Evolutionary conservation across 257 asterid species (phyloP).

Genomic region (Salvia miltiorrhiza): DNA sequence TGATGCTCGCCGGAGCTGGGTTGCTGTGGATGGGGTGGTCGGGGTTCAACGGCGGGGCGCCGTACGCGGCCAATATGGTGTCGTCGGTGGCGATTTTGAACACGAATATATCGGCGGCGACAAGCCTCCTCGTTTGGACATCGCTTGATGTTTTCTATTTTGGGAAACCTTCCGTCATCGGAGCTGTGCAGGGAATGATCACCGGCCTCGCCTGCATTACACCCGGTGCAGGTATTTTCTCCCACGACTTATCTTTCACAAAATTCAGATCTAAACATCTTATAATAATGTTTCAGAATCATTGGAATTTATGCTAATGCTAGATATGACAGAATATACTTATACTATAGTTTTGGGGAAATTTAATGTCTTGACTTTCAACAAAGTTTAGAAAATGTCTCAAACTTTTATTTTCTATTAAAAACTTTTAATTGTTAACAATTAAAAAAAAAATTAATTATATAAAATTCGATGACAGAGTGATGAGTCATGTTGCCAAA

Average conservation of each 20-base stretch:
- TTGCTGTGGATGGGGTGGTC: slow-evolving; percentile 98
- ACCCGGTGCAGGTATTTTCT: slow-evolving; percentile 78
- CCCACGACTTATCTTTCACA: not conserved
- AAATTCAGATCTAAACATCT: too few relatives aligned
- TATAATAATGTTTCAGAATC: not conserved
- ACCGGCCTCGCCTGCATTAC: slow-evolving; percentile 92
- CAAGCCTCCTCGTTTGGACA: slow-evolving; percentile 93
- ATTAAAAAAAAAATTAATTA: too few relatives aligned
- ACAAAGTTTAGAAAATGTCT: too few relatives aligned
- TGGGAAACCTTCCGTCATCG: slow-evolving; percentile 89
- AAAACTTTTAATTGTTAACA: too few relatives aligned
- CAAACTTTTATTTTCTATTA: too few relatives aligned
- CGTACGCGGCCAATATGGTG: slow-evolving; percentile 72
- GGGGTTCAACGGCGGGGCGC: slow-evolving; percentile 96
- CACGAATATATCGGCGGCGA: slow-evolving; percentile 79
- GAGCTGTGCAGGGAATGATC: slow-evolving; percentile 92
- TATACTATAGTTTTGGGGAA: too few relatives aligned
- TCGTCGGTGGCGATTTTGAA: slow-evolving; percentile 69
- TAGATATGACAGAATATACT: too few relatives aligned
- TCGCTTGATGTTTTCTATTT: slow-evolving; percentile 75
- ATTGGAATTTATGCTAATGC: too few relatives aligned
- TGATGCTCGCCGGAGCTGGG: slow-evolving; percentile 93
- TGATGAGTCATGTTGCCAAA: too few relatives aligned
- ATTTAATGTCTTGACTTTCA: not conserved
- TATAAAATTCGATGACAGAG: too few relatives aligned